Conservation (phyloP, 164 flowering plant species). For the Saururus chinensis region DNA sequence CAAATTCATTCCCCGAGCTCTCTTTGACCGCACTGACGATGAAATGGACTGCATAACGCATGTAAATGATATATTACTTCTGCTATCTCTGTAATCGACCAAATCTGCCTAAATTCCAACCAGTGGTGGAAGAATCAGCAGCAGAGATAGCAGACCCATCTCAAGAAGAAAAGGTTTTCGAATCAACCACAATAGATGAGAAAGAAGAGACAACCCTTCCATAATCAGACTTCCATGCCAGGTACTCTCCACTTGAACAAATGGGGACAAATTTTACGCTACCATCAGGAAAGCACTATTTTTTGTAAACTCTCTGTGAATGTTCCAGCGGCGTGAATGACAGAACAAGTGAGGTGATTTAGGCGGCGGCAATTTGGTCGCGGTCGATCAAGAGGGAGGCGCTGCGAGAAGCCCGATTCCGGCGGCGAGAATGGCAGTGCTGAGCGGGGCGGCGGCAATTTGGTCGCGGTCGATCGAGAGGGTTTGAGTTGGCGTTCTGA, state of each 20-base stretch:
- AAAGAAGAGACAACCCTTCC: constrained; percentile 15
- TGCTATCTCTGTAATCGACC: constrained; percentile 24
- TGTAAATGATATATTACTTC: constrained; percentile 12
- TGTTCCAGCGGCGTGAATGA: too few species aligned
- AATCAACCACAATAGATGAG: constrained; percentile 5
- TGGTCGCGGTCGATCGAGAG: too few species aligned
- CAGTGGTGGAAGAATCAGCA: constrained; percentile 38
- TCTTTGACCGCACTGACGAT: constrained; percentile 35
- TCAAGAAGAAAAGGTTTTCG: constrained; percentile 20
- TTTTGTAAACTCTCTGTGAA: too few species aligned
- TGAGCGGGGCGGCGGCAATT: too few species aligned
- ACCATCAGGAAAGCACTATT: too few species aligned
- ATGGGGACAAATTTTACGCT: constrained; percentile 5
- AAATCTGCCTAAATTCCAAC: constrained; percentile 55
- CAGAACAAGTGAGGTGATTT: too few species aligned
- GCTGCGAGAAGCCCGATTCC: too few species aligned
- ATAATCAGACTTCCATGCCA: constrained; percentile 12
- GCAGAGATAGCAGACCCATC: constrained; percentile 33
- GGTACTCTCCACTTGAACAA: constrained; percentile 11
- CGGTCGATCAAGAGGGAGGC: too few species aligned
- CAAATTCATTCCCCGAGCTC: constrained; percentile 20
- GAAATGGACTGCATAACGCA: constrained; percentile 16
- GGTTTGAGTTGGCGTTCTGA: too few species aligned
- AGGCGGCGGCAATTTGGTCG: too few species aligned
- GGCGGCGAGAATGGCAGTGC: too few species aligned